Evolutionary conservation across 148 eudicot species (phyloP), one percentile per base, ranked within the genome.

Genomic region (Arctostaphylos glauca): DNA sequence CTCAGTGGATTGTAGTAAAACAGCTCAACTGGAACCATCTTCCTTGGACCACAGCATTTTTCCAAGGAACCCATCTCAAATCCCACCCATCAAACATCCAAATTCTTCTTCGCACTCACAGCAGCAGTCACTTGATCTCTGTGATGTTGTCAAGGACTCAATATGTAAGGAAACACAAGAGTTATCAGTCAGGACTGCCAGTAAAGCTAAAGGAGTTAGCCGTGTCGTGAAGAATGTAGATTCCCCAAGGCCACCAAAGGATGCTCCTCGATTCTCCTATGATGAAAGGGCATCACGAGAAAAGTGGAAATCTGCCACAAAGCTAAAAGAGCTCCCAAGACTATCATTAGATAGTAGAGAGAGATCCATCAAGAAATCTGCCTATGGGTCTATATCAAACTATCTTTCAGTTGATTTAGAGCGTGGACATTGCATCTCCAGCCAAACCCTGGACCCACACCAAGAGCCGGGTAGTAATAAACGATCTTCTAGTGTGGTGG

Each of bases 281-380:
- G 98, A 95, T 81, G 94, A 87, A 81, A 89, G 90, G 81, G 94
- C 88, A 81, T 83, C 86, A 10, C 83, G 84, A 50, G 86, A 87
- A 41, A 54, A 43, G 53, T 53, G 75, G 59, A 88, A 83, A 83
- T 86, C 89, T 21, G 72, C 80, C 55, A 72, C 82, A 80, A 92
- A 91, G 86, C 83, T 84, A 48, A 90, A 86, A 81, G 97, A 95
- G 80, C 87, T 89, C 38, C 98, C 98, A 1, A 86, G 98, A 81
- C 86, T 95, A 14, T 95, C 98, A 5, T 79, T 95, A 70, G 98
- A 95, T 78, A 92, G 98, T 55, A 90, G 90, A 84, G 88, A 90
- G 31, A 81, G 86, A 78, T 84, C 86, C 54, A 55, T 87, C 44
- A 91, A 82, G 78, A 82, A 47, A 80, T 71, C 83, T 55, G 50